phyloP scores from a whole-genome alignment of 1,139 yeast species.

The Sugiyamaella paludigena region DNA sequence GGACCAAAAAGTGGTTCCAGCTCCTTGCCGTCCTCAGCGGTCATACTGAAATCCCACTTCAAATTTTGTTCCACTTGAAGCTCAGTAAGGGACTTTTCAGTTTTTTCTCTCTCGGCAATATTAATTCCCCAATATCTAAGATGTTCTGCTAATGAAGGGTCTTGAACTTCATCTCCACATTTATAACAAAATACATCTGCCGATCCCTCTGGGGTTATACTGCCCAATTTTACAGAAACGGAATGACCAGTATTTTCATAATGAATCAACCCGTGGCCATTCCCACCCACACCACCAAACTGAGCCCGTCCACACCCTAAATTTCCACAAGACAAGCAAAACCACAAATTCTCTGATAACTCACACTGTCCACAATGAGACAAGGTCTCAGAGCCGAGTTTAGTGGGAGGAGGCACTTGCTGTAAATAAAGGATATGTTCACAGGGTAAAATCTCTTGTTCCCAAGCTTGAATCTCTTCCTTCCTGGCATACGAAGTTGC shows the following conservation, averaged over 20 bases:
- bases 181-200: conserved; percentile 83
- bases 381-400: conserved; percentile 38
- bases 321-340: conserved; percentile 84
- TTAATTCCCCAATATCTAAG: conserved; percentile 69
- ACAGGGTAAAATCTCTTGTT: conserved; percentile 79
- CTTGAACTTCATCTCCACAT: conserved; percentile 85
- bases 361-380: conserved; percentile 65
- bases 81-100: conserved; percentile 86
- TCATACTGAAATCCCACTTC: conserved; percentile 89
- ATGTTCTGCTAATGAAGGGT: conserved; percentile 54
- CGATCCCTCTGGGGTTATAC: conserved; percentile 63
- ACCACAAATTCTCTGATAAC: conserved; percentile 78
- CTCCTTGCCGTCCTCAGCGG: conserved; percentile 65
- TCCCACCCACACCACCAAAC: conserved; percentile 88
- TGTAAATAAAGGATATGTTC: conserved; percentile 60
- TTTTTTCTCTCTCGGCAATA: conserved; percentile 53
- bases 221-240: conserved; percentile 87
- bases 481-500: conserved; percentile 65
- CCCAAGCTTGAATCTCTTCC: conserved; percentile 88
- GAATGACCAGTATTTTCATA: conserved; percentile 58
- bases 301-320: conserved; percentile 93
- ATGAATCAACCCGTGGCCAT: conserved; percentile 85
- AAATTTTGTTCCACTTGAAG: conserved; percentile 88
- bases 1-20: conserved; percentile 64
- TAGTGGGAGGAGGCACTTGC: conserved; percentile 35